Evolutionary conservation across 257 asterid genomes (phyloP).

Genomic region (Solanum paucissectum): DNA sequence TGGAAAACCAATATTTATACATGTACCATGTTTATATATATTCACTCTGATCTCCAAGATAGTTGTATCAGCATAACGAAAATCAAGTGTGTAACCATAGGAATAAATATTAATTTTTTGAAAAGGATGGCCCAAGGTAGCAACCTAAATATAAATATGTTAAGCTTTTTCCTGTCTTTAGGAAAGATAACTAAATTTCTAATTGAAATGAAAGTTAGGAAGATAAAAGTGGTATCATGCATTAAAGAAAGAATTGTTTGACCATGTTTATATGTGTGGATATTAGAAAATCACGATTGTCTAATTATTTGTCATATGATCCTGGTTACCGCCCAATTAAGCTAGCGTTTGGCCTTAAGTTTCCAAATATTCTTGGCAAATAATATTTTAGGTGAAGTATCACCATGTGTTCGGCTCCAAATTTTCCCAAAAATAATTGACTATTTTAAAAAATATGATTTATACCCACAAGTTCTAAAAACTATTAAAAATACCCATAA

Average conservation of each 20-base stretch:
- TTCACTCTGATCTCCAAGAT: not conserved
- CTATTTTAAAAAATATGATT: not conserved
- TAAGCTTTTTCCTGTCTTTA: not conserved
- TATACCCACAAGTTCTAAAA: not conserved
- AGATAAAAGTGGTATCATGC: not conserved
- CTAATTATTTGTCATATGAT: not conserved
- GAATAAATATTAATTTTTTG: not conserved
- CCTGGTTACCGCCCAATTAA: not conserved
- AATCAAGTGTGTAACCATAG: too few species aligned
- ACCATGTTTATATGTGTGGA: not conserved
- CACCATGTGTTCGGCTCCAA: not conserved
- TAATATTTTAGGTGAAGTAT: not conserved
- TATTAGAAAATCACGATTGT: not conserved
- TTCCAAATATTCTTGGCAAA: too few species aligned
- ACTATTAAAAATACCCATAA: too few species aligned
- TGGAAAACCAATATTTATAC: not conserved
- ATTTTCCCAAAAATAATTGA: not conserved
- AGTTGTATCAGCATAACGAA: not conserved
- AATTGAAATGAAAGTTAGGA: not conserved
- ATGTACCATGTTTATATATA: not conserved
- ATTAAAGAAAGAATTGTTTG: not conserved
- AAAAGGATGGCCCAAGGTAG: not conserved
- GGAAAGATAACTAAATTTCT: not conserved
- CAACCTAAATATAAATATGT: not conserved
- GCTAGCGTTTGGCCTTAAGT: not conserved